Conservation (phyloP, 345 rosid species). For the Nephelium lappaceum region DNA sequence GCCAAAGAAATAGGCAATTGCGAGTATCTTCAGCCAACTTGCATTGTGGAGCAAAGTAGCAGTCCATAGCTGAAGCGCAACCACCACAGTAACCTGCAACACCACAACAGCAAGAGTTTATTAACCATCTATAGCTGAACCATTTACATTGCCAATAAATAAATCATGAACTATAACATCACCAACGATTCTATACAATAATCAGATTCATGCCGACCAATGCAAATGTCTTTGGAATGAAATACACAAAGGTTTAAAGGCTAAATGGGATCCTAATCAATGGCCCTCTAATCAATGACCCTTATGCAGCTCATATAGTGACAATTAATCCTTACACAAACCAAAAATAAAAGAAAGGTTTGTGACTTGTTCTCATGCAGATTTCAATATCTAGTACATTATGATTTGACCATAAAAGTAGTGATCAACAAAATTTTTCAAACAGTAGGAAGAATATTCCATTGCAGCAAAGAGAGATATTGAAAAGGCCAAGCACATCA, state of each 20-base stretch:
- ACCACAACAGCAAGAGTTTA: constrained; percentile 10
- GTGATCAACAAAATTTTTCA: background rate
- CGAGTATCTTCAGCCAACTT: constrained; percentile 72
- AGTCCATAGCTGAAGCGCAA: constrained; percentile 67
- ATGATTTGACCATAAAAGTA: background rate
- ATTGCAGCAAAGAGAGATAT: background rate
- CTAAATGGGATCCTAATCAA: background rate
- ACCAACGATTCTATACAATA: background rate
- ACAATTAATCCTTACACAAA: background rate
- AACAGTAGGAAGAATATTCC: background rate
- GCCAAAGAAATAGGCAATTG: constrained; percentile 74
- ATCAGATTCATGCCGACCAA: background rate
- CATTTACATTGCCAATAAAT: background rate
- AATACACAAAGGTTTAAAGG: background rate
- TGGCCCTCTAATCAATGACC: background rate
- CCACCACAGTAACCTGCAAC: constrained; percentile 67
- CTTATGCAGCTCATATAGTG: background rate
- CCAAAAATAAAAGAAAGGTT: background rate
- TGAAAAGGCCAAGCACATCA: background rate
- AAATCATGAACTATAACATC: background rate
- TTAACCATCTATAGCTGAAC: constrained; percentile 2
- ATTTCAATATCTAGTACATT: background rate
- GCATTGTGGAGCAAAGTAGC: constrained; percentile 62
- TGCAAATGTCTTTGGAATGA: background rate
- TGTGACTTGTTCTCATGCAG: background rate